phyloP scores from a whole-genome alignment of 2,329 filamentous ascomycete genomes.

The Metarhizium brunneum region DNA sequence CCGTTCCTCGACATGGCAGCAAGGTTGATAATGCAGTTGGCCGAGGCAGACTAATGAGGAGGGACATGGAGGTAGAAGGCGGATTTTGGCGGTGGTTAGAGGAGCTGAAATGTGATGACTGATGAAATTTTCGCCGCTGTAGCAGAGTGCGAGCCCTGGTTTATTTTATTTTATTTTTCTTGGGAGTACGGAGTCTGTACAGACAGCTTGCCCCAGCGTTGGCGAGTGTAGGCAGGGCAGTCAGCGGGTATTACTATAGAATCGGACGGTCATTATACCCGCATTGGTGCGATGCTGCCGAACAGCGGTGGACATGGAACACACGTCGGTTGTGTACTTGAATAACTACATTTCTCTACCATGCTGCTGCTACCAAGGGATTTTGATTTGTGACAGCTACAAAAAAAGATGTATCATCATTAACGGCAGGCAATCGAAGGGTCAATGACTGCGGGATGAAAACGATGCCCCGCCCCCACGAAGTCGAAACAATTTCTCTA shows the following conservation, averaged over 20 bases:
- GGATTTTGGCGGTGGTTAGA: not conserved
- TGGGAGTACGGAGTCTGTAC: not conserved
- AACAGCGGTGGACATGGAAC: not conserved
- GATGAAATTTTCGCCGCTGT: not conserved
- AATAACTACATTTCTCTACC: not conserved
- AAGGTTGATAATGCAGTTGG: conserved; percentile 84
- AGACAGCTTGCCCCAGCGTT: not conserved
- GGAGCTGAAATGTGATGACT: not conserved
- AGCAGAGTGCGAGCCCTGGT: not conserved
- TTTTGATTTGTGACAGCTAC: too few relatives aligned
- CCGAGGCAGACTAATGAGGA: conserved; percentile 56
- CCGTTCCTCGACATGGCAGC: conserved; percentile 93
- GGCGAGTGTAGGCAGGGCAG: not conserved
- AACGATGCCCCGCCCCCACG: too few relatives aligned
- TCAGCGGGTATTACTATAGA: not conserved
- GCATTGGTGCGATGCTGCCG: not conserved
- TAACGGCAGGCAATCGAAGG: too few relatives aligned
- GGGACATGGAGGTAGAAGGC: not conserved
- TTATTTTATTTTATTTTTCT: not conserved
- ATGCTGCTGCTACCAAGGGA: not conserved
- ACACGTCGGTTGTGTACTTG: not conserved
- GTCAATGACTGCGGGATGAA: too few relatives aligned
- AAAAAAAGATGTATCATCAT: too few relatives aligned
- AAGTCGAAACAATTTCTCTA: too few relatives aligned
- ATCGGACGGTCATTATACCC: not conserved